Conservation (phyloP, 1,284 basidiomycete genomes). For the Sanguinoderma infundibulare region DNA sequence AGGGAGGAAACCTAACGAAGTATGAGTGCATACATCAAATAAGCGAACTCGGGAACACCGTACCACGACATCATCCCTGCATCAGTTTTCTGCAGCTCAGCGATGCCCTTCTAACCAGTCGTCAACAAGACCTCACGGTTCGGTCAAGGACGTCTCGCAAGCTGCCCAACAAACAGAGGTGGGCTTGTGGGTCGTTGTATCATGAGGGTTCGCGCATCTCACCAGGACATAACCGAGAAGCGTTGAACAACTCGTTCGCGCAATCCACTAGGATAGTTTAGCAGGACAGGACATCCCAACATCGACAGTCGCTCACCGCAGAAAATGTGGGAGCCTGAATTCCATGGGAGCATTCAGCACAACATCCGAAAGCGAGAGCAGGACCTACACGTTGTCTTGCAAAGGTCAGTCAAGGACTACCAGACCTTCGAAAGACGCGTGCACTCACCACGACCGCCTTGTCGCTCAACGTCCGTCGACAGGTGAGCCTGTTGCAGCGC, state of each 20-base stretch:
- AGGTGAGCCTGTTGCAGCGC: conserved; percentile 77
- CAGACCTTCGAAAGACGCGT: not conserved
- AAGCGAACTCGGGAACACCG: not conserved
- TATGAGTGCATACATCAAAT: not conserved
- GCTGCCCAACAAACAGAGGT: conserved; percentile 44
- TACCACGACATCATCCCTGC: conserved; percentile 84
- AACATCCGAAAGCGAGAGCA: not conserved
- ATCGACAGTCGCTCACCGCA: conserved; percentile 54
- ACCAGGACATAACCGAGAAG: conserved; percentile 79
- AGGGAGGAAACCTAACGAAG: conserved; percentile 68
- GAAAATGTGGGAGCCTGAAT: conserved; percentile 79
- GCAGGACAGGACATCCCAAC: not conserved
- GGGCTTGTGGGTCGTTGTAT: not conserved
- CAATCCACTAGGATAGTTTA: conserved; percentile 63
- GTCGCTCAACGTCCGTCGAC: conserved; percentile 65
- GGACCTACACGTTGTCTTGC: conserved; percentile 40
- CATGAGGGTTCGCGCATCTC: conserved; percentile 1
- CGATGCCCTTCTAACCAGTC: not conserved
- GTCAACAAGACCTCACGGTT: conserved; percentile 55
- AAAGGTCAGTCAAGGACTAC: not conserved
- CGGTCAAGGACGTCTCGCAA: conserved; percentile 78
- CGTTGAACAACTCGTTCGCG: conserved; percentile 81
- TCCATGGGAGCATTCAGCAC: conserved; percentile 3
- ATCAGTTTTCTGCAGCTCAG: not conserved
- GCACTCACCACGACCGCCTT: conserved; percentile 80